Conservation (phyloP, 2,329 filamentous ascomycete species). For the Cryphonectria naterciae region DNA sequence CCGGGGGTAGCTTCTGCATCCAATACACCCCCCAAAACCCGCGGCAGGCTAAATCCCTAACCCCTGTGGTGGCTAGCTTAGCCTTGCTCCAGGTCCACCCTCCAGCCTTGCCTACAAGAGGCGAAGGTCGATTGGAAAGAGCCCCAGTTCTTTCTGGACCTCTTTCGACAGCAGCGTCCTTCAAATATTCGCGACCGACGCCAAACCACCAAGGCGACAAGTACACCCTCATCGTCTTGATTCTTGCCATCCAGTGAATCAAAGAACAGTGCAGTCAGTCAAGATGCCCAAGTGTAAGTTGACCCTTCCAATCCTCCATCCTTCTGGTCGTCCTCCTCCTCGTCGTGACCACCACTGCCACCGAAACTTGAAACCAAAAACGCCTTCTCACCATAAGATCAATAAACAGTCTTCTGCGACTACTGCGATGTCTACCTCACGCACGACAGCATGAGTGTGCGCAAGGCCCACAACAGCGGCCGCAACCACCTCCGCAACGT, state of each 20-base stretch:
- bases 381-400: neutral
- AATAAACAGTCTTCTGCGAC: constrained; percentile 76
- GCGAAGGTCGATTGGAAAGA: neutral
- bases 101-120: constrained; percentile 24
- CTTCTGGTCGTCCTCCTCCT: neutral
- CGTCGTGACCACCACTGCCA: neutral
- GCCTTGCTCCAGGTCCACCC: constrained; percentile 16
- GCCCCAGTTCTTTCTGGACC: constrained; percentile 23
- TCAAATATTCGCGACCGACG: constrained; percentile 11
- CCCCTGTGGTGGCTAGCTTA: neutral
- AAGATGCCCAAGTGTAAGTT: constrained; percentile 88
- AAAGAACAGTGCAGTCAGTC: constrained; percentile 32
- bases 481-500: constrained; percentile 97
- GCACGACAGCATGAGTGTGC: constrained; percentile 99
- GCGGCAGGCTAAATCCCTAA: neutral
- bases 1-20: constrained; percentile 5
- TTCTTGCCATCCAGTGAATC: neutral
- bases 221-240: neutral
- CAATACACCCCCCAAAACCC: constrained; percentile 1
- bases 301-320: too few species aligned
- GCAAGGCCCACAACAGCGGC: constrained; percentile 96
- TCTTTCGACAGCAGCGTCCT: neutral
- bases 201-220: constrained; percentile 4
- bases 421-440: constrained; percentile 99
- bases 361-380: neutral